Percentiles rank a stretch among this genome's conserved stretches.
Evolutionary conservation across 345 rosid genomes (phyloP).

Genomic region (Melaleuca quinquenervia): DNA sequence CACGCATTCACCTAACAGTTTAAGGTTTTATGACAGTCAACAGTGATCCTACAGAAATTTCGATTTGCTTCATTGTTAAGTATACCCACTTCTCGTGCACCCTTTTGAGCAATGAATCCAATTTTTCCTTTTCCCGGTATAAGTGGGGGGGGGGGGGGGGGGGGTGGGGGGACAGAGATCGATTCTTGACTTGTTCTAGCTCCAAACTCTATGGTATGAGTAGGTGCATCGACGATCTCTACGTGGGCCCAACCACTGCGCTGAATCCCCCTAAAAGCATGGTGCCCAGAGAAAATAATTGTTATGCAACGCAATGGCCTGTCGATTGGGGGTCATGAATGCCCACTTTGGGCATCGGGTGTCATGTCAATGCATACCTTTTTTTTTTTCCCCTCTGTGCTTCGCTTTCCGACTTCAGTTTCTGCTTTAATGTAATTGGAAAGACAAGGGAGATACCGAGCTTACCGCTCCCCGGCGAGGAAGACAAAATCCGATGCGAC

Average conservation of each 20-base stretch:
- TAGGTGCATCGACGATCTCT: background rate
- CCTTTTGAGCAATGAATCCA: too few relatives aligned
- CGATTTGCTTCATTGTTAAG: too few relatives aligned
- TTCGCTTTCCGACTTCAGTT: background rate
- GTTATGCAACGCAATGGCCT: background rate
- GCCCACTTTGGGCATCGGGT: background rate
- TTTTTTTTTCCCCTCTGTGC: too few relatives aligned
- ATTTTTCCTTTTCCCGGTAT: too few relatives aligned
- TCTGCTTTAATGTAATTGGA: background rate
- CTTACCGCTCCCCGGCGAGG: fast-evolving
- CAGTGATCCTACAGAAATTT: too few relatives aligned
- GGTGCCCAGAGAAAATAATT: background rate
- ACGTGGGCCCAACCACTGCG: background rate
- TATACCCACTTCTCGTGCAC: too few relatives aligned
- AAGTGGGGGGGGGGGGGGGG: too few relatives aligned
- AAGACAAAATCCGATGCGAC: too few relatives aligned
- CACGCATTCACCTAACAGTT: too few relatives aligned
- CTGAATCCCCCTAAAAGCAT: background rate
- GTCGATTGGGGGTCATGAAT: background rate
- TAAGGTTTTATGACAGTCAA: too few relatives aligned
- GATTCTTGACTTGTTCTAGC: too few relatives aligned
- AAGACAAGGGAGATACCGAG: background rate
- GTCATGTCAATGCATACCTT: background rate
- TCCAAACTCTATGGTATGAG: background rate
- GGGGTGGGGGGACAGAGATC: too few relatives aligned